phyloP scores from a whole-genome alignment of 306 rosid genomes.

The Ormosia semicastrata region DNA sequence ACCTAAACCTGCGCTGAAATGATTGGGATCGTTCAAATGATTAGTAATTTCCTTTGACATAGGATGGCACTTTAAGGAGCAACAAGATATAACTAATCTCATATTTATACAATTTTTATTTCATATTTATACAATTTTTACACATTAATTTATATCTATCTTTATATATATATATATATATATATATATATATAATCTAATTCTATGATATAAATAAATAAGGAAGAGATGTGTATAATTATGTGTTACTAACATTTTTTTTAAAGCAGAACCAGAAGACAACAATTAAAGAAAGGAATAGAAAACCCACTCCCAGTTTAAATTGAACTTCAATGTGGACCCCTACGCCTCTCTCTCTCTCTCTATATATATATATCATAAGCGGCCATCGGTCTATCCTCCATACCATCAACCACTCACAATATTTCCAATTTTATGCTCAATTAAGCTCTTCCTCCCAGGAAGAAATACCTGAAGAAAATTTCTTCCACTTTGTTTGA shows the following conservation, averaged over 20 bases:
- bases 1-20: conserved; percentile 32
- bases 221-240: too few relatives aligned
- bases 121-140: too few relatives aligned
- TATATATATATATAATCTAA: too few relatives aligned
- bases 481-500: conserved; percentile 3
- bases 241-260: too few relatives aligned
- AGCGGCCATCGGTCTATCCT: conserved; percentile 28
- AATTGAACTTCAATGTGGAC: conserved; percentile 49
- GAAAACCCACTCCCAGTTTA: conserved; percentile 29
- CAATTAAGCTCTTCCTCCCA: conserved; percentile 20
- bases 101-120: too few relatives aligned
- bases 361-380: conserved; percentile 24
- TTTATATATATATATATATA: too few relatives aligned
- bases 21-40: conserved; percentile 31
- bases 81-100: too few relatives aligned
- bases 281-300: conserved; percentile 27
- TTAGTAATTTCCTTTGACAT: conserved; percentile 41
- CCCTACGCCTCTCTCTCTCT: conserved; percentile 19
- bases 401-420: conserved; percentile 39
- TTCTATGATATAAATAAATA: too few relatives aligned
- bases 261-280: conserved; percentile 25
- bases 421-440: not conserved
- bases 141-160: too few relatives aligned
- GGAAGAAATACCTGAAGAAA: conserved; percentile 24
- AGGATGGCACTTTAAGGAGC: conserved; percentile 33